phyloP scores from a whole-genome alignment of 2,329 filamentous ascomycete genomes.

The Beauveria brongniartii region DNA sequence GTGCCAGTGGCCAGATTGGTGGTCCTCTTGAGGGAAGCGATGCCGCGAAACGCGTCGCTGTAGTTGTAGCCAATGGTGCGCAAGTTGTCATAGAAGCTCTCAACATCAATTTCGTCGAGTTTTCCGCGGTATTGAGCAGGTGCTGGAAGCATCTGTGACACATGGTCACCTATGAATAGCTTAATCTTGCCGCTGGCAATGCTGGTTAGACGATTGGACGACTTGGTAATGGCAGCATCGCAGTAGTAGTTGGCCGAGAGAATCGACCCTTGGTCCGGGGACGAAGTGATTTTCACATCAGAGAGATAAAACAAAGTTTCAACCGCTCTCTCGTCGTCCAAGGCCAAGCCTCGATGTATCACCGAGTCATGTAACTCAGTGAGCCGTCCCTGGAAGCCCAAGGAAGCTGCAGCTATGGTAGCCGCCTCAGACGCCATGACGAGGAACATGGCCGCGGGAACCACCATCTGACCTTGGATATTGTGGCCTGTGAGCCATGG shows the following conservation, averaged over 20 bases:
- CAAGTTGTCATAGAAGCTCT: conserved; percentile 17
- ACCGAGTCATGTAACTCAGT: conserved; percentile 4
- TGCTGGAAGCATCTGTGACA: background rate
- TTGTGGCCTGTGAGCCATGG: conserved; percentile 34
- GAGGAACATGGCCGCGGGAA: conserved; percentile 27
- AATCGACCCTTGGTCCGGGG: background rate
- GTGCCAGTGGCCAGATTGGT: background rate
- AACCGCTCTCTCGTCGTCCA: conserved; percentile 5
- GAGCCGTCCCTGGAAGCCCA: background rate
- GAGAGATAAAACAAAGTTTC: conserved; percentile 9
- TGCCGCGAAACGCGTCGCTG: conserved; percentile 13
- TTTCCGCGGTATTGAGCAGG: background rate
- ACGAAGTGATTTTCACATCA: background rate
- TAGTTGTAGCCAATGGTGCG: conserved; percentile 17
- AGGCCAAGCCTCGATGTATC: conserved; percentile 12
- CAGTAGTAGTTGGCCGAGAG: background rate
- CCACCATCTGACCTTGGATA: conserved; percentile 34
- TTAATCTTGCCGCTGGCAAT: conserved; percentile 7
- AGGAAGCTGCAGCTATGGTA: background rate
- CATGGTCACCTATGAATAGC: background rate
- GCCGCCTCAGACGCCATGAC: conserved; percentile 18
- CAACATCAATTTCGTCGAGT: conserved; percentile 3
- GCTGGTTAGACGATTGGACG: background rate
- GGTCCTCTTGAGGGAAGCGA: conserved; percentile 11
- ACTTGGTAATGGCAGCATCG: background rate